These are phyloP conservation scores for Casuarina cunninghamiana DNA, from an alignment of 306 rosid species.

Conservation along the genomic window DNA sequence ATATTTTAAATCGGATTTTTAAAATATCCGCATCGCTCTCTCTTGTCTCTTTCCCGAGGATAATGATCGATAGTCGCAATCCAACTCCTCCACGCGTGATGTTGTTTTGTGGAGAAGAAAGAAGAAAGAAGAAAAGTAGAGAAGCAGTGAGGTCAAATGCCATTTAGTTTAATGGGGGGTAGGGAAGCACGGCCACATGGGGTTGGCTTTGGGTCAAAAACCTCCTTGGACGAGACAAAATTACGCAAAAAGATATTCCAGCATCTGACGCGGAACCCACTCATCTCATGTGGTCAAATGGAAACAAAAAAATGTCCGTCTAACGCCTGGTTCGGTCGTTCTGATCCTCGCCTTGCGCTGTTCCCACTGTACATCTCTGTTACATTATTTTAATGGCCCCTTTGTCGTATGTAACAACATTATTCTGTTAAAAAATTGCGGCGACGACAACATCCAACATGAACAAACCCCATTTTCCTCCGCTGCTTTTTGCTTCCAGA, in stretches of 20 bases:
- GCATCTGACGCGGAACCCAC: slow-evolving; percentile 5
- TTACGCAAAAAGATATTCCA: neutral
- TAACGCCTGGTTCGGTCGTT: no score
- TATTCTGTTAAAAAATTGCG: no score
- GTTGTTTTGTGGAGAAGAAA: slow-evolving; percentile 17
- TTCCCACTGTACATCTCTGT: no score
- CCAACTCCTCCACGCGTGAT: slow-evolving; percentile 31
- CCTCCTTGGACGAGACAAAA: neutral
- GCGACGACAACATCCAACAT: no score
- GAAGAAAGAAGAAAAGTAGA: neutral
- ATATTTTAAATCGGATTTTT: no score
- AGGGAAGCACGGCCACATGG: slow-evolving; percentile 25
- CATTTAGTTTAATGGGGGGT: neutral
- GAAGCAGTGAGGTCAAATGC: slow-evolving; percentile 5
- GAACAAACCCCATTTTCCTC: no score
- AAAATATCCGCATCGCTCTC: neutral
- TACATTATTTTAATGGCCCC: no score
- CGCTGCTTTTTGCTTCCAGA: no score
- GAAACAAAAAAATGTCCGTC: no score
- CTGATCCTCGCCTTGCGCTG: no score
- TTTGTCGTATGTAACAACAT: no score
- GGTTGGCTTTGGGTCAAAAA: slow-evolving; percentile 1
- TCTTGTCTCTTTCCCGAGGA: neutral
- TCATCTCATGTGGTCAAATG: neutral
- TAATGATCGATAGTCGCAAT: slow-evolving; percentile 18